A percentile compares a stretch with the other conserved stretches of the same genome.
These are phyloP conservation scores for Penicillium chermesinum DNA, from an alignment of 495 filamentous ascomycete genomes.

Conservation along the genomic window DNA sequence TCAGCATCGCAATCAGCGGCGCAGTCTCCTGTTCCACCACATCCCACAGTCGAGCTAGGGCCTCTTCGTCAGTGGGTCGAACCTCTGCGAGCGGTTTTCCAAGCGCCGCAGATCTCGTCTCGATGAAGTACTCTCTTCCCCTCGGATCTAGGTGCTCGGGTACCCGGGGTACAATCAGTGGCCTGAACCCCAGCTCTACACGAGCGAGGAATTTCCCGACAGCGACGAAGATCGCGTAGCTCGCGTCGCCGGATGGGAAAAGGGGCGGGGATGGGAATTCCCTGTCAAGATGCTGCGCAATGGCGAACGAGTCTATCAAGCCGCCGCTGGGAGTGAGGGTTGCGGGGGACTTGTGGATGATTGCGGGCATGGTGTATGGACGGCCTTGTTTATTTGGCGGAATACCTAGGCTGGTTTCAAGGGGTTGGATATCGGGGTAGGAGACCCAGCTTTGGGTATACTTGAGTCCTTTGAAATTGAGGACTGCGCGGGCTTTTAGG, in stretches of 20 bases:
- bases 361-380: slow-evolving; percentile 34
- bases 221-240: slow-evolving; percentile 15
- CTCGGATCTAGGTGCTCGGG: slow-evolving; percentile 18
- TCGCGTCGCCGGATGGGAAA: slow-evolving; percentile 26
- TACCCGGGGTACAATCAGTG: slow-evolving; percentile 15
- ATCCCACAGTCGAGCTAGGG: slow-evolving; percentile 7
- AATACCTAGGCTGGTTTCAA: slow-evolving; percentile 18
- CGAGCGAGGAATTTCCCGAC: slow-evolving; percentile 3
- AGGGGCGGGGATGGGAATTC: slow-evolving; percentile 25
- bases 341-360: slow-evolving; percentile 21
- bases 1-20: slow-evolving; percentile 14
- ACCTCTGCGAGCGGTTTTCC: slow-evolving; percentile 27
- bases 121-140: slow-evolving; percentile 21
- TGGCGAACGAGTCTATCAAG: slow-evolving; percentile 31
- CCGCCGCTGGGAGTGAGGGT: slow-evolving; percentile 16
- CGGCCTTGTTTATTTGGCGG: slow-evolving; percentile 12
- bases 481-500: slow-evolving; percentile 25
- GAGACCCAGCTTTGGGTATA: slow-evolving; percentile 35
- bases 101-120: slow-evolving; percentile 19
- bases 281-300: slow-evolving; percentile 31
- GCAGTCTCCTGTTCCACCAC: slow-evolving; percentile 8
- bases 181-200: neutral
- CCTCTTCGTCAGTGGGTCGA: slow-evolving; percentile 12
- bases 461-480: slow-evolving; percentile 34
- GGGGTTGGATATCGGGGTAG: slow-evolving; percentile 31